Base-by-base conservation (phyloP, 2,329 filamentous ascomycete species). In the Emergomyces africanus region DNA sequence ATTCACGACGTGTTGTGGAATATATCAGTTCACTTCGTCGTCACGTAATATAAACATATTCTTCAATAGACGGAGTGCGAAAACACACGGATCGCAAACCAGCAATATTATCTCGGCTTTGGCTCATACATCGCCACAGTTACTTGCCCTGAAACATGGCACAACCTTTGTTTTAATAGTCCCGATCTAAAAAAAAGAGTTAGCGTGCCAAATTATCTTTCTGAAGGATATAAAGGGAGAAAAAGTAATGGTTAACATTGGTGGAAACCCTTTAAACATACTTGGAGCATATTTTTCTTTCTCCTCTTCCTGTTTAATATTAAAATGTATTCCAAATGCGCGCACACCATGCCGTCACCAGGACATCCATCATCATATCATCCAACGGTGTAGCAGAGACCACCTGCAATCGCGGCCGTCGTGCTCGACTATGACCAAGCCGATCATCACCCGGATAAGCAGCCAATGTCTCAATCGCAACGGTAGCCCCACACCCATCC, bases 291-390 rank as follows among this genome's bases (percentile, higher is more conserved):
- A 20, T 23, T 42, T 57, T 30, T 53, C 51, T 12, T 54, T 55
- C 41, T 39, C 57, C 6, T 58, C 58, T 5, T 57, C 62, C 37
- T 54, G 49, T n/a, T 18, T 33, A 30, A 57, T 30, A 41, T 64
- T 62, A 5, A 50, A n/a, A 48, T 20, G 42, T 49, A 39, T 58
- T 50, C 63, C 63, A 64, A 33, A 63, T 60, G 54, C 58, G 60
- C 35, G 63, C 62, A 57, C 63, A 64, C 62, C 61, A 63, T 25
- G 60, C 61, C 37, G 61, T 61, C 8, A 64, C 59, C 35, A 64
- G 33, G 12, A 58, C 54, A 57, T 63, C 62, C 28, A 60, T 59
- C 53, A 64, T 56, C n/a, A 35, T 30, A 49, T 63, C 60, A 20
- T 59, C 60, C 33, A 64, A 14, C 25, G 58, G 35, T 18, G 54